Evolutionary conservation across 2,329 filamentous ascomycete species (phyloP).

Genomic region (Fusarium protoensiforme): DNA sequence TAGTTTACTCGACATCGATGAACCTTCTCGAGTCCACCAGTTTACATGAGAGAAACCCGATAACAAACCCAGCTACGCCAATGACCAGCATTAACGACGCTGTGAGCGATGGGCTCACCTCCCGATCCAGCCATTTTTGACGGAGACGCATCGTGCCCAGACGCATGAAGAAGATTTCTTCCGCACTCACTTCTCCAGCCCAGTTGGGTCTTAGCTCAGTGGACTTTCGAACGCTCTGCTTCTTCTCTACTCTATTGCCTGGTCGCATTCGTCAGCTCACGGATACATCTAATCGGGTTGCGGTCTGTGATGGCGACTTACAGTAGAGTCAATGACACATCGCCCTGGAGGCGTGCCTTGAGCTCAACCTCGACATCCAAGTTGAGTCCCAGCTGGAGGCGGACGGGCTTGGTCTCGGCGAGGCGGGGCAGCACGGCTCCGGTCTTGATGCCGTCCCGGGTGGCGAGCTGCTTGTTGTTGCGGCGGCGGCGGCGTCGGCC

Average conservation of each 20-base stretch:
- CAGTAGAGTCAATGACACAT: conserved; percentile 33
- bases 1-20: not conserved
- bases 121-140: conserved; percentile 28
- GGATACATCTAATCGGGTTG: not conserved
- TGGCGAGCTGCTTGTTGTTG: conserved; percentile 34
- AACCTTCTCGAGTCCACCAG: conserved; percentile 17
- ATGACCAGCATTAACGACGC: conserved; percentile 33
- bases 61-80: conserved; percentile 23
- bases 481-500: conserved; percentile 31
- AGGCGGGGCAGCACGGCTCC: conserved; percentile 26
- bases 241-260: conserved; percentile 37
- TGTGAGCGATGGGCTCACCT: conserved; percentile 33
- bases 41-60: conserved; percentile 28
- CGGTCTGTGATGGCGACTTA: conserved; percentile 9
- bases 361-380: conserved; percentile 34
- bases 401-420: conserved; percentile 34
- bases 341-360: conserved; percentile 32
- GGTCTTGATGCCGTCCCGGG: conserved; percentile 30
- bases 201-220: conserved; percentile 25
- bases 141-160: conserved; percentile 24
- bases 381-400: conserved; percentile 31
- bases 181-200: conserved; percentile 23
- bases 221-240: conserved; percentile 22
- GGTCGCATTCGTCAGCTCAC: not conserved
- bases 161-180: conserved; percentile 35